Evolutionary conservation across 352 stramenopile species (phyloP), one percentile per base, ranked within the genome.

Genomic region (Globisporangium spinosum): DNA sequence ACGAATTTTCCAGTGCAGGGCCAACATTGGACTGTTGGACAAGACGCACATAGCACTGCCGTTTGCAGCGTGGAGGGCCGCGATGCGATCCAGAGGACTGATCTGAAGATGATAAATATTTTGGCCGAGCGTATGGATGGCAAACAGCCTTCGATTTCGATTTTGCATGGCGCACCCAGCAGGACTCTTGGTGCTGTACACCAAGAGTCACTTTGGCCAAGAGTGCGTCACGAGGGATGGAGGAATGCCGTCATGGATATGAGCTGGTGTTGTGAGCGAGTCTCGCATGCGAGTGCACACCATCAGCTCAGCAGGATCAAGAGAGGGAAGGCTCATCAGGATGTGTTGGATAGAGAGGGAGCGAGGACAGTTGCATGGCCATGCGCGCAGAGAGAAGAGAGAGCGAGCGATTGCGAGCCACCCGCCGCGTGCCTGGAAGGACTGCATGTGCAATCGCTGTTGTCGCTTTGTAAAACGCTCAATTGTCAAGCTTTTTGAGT

Each of bases 371-470:
- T 51, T 17, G 43, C 43, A n/a, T 51, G 43, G 43, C 17, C 27
- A 59, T 13, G 27, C 27, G 27, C 13, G 2, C 0, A 45, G 38
- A 43, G 35, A 45, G 13, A 20, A 34, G 51, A 58, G 51, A 27
- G 27, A 59, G 27, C 17, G 17, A 32, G 27, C 13, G 27, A 29
- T 15, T 32, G 51, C 1, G 29, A 35, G 23, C 5, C 38, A 45
- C 38, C 12, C 38, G 38, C 38, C 23, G 51, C 12, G 23, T 35
- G 51, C 23, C 3, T 40, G 35, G 38, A 23, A 29, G 25, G 56
- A 13, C 35, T 43, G 43, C 45, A 58, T 45, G 25, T 59, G 54
- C 40, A 56, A 65, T 40, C 23, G 34, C 35, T 65, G 25, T 65
- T 34, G 60, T 25, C 20, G 13, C 25, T 49, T 65, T 43, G 43